phyloP scores from a whole-genome alignment of 345 rosid species.

The Citrus inodora region DNA sequence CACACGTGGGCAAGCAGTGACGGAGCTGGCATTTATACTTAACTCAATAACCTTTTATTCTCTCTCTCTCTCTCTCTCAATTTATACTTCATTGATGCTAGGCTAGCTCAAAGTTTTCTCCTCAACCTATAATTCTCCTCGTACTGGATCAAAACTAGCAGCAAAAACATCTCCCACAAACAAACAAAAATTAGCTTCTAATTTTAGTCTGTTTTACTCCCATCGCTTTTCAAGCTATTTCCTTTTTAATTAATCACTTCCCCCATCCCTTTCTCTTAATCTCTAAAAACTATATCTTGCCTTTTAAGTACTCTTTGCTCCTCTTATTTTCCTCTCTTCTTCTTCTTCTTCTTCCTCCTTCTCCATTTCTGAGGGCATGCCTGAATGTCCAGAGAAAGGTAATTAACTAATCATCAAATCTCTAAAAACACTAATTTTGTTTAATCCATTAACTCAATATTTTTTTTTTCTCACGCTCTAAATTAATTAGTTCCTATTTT shows the following conservation, averaged over 20 bases:
- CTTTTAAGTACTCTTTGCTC: slow-evolving; percentile 62
- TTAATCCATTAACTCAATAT: neutral
- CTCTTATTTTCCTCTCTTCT: slow-evolving; percentile 17
- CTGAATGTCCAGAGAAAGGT: slow-evolving; percentile 99
- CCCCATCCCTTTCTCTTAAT: slow-evolving; percentile 16
- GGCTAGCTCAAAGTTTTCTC: neutral
- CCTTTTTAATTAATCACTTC: slow-evolving; percentile 9
- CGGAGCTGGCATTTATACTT: slow-evolving; percentile 30
- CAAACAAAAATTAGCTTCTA: slow-evolving; percentile 15
- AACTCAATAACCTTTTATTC: neutral
- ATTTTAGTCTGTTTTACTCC: slow-evolving; percentile 14
- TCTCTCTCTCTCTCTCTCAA: neutral
- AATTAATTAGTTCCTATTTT: neutral
- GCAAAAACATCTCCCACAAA: slow-evolving; percentile 7
- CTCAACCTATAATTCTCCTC: slow-evolving; percentile 10
- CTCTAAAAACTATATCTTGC: slow-evolving; percentile 45
- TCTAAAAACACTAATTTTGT: neutral
- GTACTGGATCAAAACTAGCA: slow-evolving; percentile 11
- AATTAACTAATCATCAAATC: neutral
- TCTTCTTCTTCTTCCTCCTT: neutral
- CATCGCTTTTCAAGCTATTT: slow-evolving; percentile 22
- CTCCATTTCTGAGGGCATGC: slow-evolving; percentile 62
- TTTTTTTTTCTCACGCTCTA: too few species aligned
- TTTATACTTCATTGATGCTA: slow-evolving; percentile 12
- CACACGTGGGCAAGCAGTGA: slow-evolving; percentile 62